phyloP scores from a whole-genome alignment of 805 yeast genomes.

The Spencermartinsiella europaea region DNA sequence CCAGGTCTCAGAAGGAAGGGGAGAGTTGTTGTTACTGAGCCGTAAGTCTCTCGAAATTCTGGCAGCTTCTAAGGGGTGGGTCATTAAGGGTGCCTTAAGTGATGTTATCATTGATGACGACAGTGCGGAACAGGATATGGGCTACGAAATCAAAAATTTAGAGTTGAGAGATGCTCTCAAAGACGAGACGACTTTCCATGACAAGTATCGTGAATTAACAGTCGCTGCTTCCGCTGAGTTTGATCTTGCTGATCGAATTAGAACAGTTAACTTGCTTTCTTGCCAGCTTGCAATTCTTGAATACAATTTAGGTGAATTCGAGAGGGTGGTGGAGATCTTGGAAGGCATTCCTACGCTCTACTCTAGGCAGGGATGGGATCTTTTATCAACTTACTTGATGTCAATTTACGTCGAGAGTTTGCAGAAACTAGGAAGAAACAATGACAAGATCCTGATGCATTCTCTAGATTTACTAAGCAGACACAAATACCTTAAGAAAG shows the following conservation, averaged over 20 bases:
- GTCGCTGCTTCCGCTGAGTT: constrained; percentile 51
- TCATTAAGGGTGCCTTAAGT: constrained; percentile 27
- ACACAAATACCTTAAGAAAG: constrained; percentile 16
- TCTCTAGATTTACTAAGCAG: constrained; percentile 28
- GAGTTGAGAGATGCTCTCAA: constrained; percentile 27
- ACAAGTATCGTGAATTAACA: constrained; percentile 48
- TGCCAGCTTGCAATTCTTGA: constrained; percentile 74
- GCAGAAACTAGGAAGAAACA: constrained; percentile 22
- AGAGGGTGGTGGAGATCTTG: constrained; percentile 57
- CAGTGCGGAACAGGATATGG: constrained; percentile 11
- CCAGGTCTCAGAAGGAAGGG: constrained; percentile 36
- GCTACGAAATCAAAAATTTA: constrained; percentile 18
- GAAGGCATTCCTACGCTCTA: constrained; percentile 67
- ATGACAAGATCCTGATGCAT: constrained; percentile 24
- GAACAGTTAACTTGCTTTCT: constrained; percentile 68
- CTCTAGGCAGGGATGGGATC: constrained; percentile 66
- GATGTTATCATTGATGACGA: constrained; percentile 22
- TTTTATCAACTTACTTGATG: constrained; percentile 60
- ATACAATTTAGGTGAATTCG: constrained; percentile 51
- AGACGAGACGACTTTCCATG: constrained; percentile 34
- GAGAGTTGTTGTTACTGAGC: constrained; percentile 37
- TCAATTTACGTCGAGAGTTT: constrained; percentile 67
- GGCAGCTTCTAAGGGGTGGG: constrained; percentile 27
- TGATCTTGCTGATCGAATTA: constrained; percentile 46
- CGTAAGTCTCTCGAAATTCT: constrained; percentile 35